Base-by-base conservation (phyloP, 2,329 filamentous ascomycete genomes). In the Aspergillus amoenus region DNA sequence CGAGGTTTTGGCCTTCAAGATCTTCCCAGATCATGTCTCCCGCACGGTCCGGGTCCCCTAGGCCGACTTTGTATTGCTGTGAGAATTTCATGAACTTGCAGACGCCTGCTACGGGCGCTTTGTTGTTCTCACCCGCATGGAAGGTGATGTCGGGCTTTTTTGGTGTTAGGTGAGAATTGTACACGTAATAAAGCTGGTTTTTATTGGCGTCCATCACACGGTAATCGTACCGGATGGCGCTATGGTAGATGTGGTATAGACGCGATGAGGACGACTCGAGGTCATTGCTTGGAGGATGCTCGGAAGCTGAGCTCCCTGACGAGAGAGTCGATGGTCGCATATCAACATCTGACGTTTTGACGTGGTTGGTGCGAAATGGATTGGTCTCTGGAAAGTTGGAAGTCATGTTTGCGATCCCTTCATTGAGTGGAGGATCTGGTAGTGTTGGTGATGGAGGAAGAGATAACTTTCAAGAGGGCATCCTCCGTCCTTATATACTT, bases 51-150 rank as follows among this genome's bases (percentile, higher is more conserved):
- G 70, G 70, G 44, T 74, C 63, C 39, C 71, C 69, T 9, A 75
- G 60, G 7, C 71, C 70, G 39, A 75, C 60, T 56, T 71, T 70
- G 17, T 64, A 59, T 52, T 69, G 64, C 15, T 65, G 64, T 5
- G 71, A 73, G 52, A 75, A 68, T 39, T 68, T 66, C 11, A 64
- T 53, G 54, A 71, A 75, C 44, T 74, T 72, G 56, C 66, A 68
- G 4, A 69, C 62, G 0, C 66, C 72, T 41, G 65, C 64, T 17
- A 71, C 53, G 11, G 69, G 67, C 4, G 61, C 69, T 3, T 56
- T 64, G 6, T 62, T 61, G 58, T 68, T 61, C 3, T 58, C 24
- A 12, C 72, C 68, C 1, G 60, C 51, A 59, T 76, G 70, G 49
- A 74, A 61, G 2, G 70, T 72, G 7, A 75, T 60, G 17, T 74